Percentiles rank a stretch among this genome's conserved stretches.
These are phyloP conservation scores for Ilyonectria sp. DNA, from an alignment of 2,329 filamentous ascomycete species.

Conservation along the genomic window DNA sequence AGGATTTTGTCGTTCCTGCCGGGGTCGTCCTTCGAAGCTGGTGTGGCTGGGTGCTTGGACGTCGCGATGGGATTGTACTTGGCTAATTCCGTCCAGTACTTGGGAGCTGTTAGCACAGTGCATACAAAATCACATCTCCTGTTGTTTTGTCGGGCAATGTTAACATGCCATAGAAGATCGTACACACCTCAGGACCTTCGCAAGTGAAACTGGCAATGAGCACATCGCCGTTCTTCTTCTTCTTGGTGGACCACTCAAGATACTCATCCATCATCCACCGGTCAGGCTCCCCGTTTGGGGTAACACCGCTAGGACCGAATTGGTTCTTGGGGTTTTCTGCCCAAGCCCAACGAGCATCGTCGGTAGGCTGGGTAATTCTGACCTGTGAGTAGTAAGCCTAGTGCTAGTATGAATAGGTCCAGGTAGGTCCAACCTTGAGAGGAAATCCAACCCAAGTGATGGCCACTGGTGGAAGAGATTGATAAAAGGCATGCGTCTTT, in stretches of 20 bases:
- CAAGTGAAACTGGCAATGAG: constrained; percentile 21
- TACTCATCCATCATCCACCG: constrained; percentile 18
- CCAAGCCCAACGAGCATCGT: too few relatives aligned
- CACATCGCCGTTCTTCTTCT: not conserved
- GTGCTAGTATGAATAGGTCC: too few relatives aligned
- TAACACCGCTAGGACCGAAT: too few relatives aligned
- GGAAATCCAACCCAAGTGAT: constrained; percentile 25
- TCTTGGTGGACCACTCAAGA: constrained; percentile 26
- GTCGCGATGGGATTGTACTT: not conserved
- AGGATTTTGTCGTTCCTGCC: not conserved
- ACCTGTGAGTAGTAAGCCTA: too few relatives aligned
- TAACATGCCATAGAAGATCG: not conserved
- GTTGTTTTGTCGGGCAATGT: not conserved
- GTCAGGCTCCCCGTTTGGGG: too few relatives aligned
- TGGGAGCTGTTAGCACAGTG: not conserved
- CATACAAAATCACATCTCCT: too few relatives aligned
- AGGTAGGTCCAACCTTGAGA: too few relatives aligned
- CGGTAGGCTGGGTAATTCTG: too few relatives aligned
- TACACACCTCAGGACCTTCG: constrained; percentile 23
- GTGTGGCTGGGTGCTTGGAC: too few relatives aligned
- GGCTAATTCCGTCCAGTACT: constrained; percentile 24
- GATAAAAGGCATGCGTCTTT: not conserved
- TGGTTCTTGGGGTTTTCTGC: too few relatives aligned
- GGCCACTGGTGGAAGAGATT: not conserved
- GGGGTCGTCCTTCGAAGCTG: too few relatives aligned